Percentiles rank a stretch among this genome's conserved stretches.
Evolutionary conservation across 163 green algal genomes (phyloP).

Genomic region (Chloromonas sp.): DNA sequence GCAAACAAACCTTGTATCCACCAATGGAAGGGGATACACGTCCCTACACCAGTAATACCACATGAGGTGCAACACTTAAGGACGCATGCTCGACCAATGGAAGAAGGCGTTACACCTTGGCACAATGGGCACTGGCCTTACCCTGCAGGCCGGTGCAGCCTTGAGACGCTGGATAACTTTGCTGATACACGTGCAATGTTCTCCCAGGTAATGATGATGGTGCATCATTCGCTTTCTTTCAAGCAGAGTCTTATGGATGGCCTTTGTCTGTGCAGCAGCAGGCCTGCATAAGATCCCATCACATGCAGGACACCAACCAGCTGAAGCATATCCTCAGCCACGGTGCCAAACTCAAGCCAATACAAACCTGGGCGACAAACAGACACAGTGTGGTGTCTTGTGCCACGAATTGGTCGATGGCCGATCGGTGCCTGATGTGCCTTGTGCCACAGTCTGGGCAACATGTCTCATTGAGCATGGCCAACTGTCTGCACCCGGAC

Average conservation of each 20-base stretch:
- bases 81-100: too few species aligned
- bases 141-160: constrained; percentile 8
- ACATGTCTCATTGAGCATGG: not conserved
- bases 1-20: too few species aligned
- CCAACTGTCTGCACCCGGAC: not conserved
- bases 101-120: too few species aligned
- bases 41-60: too few species aligned
- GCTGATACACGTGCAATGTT: constrained; percentile 22
- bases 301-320: not conserved
- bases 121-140: too few species aligned
- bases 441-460: not conserved
- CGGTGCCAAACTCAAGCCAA: too few species aligned
- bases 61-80: too few species aligned
- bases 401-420: not conserved
- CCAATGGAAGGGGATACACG: too few species aligned
- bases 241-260: not conserved
- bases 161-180: constrained; percentile 19
- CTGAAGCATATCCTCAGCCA: not conserved
- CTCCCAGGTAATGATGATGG: constrained; percentile 4
- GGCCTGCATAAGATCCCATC: not conserved
- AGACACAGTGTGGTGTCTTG: not conserved
- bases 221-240: too few species aligned
- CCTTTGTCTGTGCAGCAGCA: not conserved
- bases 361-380: not conserved
- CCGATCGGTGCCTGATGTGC: not conserved